A percentile compares a stretch with the other conserved stretches of the same genome.
Conservation (phyloP, 495 filamentous ascomycete species). For the Coniosporium apollinis region DNA sequence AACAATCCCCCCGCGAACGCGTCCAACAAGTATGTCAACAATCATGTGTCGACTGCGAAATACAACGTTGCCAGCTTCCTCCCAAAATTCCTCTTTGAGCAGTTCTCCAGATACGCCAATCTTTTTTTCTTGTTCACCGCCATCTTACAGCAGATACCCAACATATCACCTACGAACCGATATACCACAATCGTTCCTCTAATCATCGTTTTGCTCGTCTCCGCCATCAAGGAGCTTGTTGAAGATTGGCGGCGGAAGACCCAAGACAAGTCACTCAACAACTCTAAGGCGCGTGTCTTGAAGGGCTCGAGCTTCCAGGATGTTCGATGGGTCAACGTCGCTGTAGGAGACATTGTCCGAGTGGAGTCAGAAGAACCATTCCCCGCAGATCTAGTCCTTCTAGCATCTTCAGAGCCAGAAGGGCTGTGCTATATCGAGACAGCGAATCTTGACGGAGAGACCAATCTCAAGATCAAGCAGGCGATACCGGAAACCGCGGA, state of each 20-base stretch:
- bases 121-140: constrained; percentile 99
- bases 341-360: constrained; percentile 84
- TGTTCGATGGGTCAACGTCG: constrained; percentile 82
- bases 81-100: constrained; percentile 95
- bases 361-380: constrained; percentile 95
- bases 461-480: constrained; percentile 98
- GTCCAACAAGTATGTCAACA: constrained; percentile 77
- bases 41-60: constrained; percentile 94
- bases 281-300: constrained; percentile 70
- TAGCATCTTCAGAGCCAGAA: constrained; percentile 93
- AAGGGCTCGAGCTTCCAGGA: constrained; percentile 74
- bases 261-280: constrained; percentile 77
- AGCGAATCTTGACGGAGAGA: constrained; percentile 94
- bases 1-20: constrained; percentile 95
- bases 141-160: constrained; percentile 85
- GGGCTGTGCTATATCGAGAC: constrained; percentile 99
- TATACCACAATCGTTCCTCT: constrained; percentile 95
- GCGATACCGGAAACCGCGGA: constrained; percentile 84
- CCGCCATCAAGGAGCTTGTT: constrained; percentile 83
- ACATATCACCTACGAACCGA: constrained; percentile 81
- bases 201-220: constrained; percentile 75
- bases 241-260: constrained; percentile 85
- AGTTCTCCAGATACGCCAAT: constrained; percentile 99
- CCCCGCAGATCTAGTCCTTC: constrained; percentile 79
- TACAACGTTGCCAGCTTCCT: constrained; percentile 94